Conservation (phyloP, 2,329 filamentous ascomycete genomes). For the Talaromyces sp. region DNA sequence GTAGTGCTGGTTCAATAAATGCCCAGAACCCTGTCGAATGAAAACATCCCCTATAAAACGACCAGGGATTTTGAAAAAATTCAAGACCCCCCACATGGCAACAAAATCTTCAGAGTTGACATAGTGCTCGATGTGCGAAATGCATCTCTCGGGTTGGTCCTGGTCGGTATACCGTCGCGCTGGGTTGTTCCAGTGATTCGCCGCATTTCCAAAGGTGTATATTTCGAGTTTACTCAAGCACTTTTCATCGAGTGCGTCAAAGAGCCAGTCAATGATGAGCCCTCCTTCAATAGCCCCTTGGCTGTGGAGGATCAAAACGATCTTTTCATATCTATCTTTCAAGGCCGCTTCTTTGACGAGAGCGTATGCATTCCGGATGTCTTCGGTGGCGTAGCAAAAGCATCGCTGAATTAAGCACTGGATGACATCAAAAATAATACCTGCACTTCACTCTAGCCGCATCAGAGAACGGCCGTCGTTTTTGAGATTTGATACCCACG, state of each 20-base stretch:
- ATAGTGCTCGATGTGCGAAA: constrained; percentile 75
- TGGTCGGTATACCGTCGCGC: constrained; percentile 28
- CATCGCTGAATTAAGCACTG: constrained; percentile 74
- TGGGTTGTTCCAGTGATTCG: constrained; percentile 79
- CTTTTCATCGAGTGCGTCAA: constrained; percentile 64
- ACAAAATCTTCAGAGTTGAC: constrained; percentile 71
- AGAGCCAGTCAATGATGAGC: constrained; percentile 69
- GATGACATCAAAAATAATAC: constrained; percentile 69
- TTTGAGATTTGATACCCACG: constrained; percentile 34
- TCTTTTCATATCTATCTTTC: constrained; percentile 58
- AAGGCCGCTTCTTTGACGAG: constrained; percentile 60
- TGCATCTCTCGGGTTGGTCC: constrained; percentile 20
- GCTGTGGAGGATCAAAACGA: constrained; percentile 70
- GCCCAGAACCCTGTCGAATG: constrained; percentile 35
- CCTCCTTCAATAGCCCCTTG: constrained; percentile 73
- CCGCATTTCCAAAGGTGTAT: constrained; percentile 70
- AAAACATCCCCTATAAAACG: constrained; percentile 48
- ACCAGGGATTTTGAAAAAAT: constrained; percentile 53
- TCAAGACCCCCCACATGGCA: constrained; percentile 66
- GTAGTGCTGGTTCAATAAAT: constrained; percentile 43
- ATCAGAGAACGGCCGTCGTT: not conserved
- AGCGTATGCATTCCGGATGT: constrained; percentile 57
- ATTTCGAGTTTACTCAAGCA: constrained; percentile 66
- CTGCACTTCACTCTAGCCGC: constrained; percentile 32
- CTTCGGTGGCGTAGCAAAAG: constrained; percentile 65